Evolutionary conservation across 306 rosid genomes (phyloP), one percentile per base, ranked within the genome.

Genomic region (Quercus rubra): DNA sequence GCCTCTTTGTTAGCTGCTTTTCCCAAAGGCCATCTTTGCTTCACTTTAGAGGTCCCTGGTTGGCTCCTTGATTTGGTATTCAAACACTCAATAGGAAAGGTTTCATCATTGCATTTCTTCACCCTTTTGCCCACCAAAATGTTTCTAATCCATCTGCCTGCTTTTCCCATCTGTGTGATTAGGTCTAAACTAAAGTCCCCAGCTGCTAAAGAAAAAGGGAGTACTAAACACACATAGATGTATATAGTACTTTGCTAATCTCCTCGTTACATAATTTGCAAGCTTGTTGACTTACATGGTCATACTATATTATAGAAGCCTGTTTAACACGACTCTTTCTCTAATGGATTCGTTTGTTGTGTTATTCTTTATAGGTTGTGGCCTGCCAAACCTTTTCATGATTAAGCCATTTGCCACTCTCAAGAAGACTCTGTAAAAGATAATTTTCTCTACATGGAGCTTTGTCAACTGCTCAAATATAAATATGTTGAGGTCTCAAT

Each of bases 71-170:
- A 31, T 72, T 63, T 80, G 49, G 71, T 66, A 19, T 58, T 64
- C 70, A 55, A 76, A 74, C 79, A 64, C 57, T 81, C 80, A 0
- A 55, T 25, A 77, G 79, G 58, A 62, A 72, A 74, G 66, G 72
- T 18, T 9, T 79, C 85, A 43, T 71, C 87, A 86, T 82, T 85
- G 71, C 31, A 14, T 20, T 83, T 87, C 19, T 81, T 86, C 18
- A 83, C 94, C 78, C 84, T 91, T 84, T 87, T 90, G 72, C 98
- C 93, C 2, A 87, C 49, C 43, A 93, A 88, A 55, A 87, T 84
- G 80, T 89, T 89, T 73, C 82, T 82, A 70, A 96, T 93, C 99
- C 99, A 93, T 85, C 82, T 90, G 59, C 93, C 73, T 1, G 98
- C 91, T 78, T 90, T 93, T 56, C 91, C 93, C 98, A 93, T 91